Evolutionary conservation across 495 filamentous ascomycete species (phyloP).

Genomic region (Podospora comata): DNA sequence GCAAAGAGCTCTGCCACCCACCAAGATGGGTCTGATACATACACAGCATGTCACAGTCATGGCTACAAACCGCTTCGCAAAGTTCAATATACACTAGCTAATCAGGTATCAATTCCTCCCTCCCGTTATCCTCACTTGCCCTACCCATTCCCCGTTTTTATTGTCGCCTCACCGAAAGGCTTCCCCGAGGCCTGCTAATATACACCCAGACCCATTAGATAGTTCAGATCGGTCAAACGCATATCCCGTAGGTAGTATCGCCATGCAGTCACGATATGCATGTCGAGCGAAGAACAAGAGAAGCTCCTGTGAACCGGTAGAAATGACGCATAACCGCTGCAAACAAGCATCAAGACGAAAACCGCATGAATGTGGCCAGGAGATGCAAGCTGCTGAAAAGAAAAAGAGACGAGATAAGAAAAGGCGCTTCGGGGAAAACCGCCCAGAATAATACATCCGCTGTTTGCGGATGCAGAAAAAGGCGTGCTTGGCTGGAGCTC

Average conservation of each 20-base stretch:
- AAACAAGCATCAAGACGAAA: neutral
- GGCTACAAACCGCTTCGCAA: too few species aligned
- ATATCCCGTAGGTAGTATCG: neutral
- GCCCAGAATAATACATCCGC: neutral
- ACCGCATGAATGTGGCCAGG: neutral
- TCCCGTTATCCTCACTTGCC: neutral
- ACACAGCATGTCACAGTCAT: neutral
- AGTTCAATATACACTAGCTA: neutral
- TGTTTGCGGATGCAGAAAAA: neutral
- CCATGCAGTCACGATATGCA: neutral
- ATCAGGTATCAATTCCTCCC: neutral
- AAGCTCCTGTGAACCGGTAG: neutral
- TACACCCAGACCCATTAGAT: neutral
- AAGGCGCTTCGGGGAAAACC: neutral
- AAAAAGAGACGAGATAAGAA: neutral
- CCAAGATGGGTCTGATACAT: neutral
- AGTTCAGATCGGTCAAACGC: neutral
- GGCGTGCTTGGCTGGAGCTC: neutral
- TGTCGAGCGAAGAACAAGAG: neutral
- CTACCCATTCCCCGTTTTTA: neutral
- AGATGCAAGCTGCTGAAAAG: neutral
- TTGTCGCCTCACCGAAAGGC: neutral
- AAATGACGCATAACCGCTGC: neutral
- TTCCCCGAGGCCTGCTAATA: neutral
- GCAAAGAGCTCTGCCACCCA: too few species aligned